Conservation (phyloP, 2,329 filamentous ascomycete genomes). For the Colletotrichum phormii region DNA sequence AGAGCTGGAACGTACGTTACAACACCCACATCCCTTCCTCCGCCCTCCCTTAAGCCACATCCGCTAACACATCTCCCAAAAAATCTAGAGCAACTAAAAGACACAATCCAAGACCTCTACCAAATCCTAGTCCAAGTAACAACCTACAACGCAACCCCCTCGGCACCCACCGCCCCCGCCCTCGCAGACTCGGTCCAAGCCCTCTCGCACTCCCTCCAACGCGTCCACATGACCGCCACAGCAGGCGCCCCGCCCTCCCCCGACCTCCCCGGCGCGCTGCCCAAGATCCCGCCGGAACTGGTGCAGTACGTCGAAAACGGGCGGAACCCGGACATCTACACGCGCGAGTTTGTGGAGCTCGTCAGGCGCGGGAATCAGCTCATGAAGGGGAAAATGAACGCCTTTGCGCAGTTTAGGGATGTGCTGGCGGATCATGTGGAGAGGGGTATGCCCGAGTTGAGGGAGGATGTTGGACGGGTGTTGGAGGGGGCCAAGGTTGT, state of each 20-base stretch:
- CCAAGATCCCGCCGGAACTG: slow-evolving; percentile 70
- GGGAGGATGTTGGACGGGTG: slow-evolving; percentile 63
- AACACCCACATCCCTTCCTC: neutral
- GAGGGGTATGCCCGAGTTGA: slow-evolving; percentile 69
- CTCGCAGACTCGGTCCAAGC: slow-evolving; percentile 42
- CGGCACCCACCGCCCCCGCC: slow-evolving; percentile 16
- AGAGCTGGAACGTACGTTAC: slow-evolving; percentile 51
- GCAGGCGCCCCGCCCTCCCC: slow-evolving; percentile 39
- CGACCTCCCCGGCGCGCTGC: slow-evolving; percentile 49
- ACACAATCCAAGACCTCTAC: slow-evolving; percentile 73
- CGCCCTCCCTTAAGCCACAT: neutral
- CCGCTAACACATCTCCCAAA: neutral
- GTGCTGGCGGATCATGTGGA: slow-evolving; percentile 70
- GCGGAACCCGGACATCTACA: slow-evolving; percentile 80
- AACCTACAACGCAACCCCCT: slow-evolving; percentile 64
- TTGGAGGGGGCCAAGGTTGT: slow-evolving; percentile 54
- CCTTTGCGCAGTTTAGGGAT: slow-evolving; percentile 72
- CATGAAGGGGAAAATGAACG: slow-evolving; percentile 72
- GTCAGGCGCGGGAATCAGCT: slow-evolving; percentile 75
- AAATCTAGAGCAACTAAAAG: slow-evolving; percentile 66
- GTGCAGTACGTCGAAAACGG: slow-evolving; percentile 78
- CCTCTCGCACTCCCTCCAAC: slow-evolving; percentile 52
- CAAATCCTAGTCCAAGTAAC: slow-evolving; percentile 72
- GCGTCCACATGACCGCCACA: slow-evolving; percentile 53
- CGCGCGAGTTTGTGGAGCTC: slow-evolving; percentile 78